Percentiles rank a stretch among this genome's conserved stretches.
Evolutionary conservation across 441 rosid species (phyloP).

Genomic region (Manihot esculenta): DNA sequence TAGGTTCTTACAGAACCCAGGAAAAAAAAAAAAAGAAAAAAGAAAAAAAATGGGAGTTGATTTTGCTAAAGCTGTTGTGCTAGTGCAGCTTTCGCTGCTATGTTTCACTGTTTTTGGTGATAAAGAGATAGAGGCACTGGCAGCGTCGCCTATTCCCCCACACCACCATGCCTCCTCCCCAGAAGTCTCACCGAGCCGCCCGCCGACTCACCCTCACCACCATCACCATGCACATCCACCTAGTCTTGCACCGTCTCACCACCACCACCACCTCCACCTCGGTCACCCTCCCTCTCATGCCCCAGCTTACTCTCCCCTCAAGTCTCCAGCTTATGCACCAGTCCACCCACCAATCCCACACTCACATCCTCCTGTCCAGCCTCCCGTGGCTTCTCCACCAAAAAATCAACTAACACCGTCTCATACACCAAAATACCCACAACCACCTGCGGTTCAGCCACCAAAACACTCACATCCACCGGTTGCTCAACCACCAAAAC

Average conservation of each 20-base stretch:
- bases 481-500: slow-evolving; percentile 20
- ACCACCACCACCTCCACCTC: slow-evolving; percentile 28
- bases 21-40: not conserved
- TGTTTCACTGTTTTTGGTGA: slow-evolving; percentile 26
- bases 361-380: no score
- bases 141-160: slow-evolving; percentile 25
- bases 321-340: slow-evolving; percentile 24
- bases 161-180: slow-evolving; percentile 20
- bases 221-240: slow-evolving; percentile 35
- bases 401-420: no score
- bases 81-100: slow-evolving; percentile 30
- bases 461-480: slow-evolving; percentile 26
- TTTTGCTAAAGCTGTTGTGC: slow-evolving; percentile 20
- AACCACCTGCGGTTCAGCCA: slow-evolving; percentile 25
- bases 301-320: slow-evolving; percentile 21
- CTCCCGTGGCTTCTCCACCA: not conserved
- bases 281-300: slow-evolving; percentile 32
- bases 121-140: slow-evolving; percentile 15
- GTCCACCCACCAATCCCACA: not conserved
- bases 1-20: not conserved
- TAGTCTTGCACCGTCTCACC: slow-evolving; percentile 15
- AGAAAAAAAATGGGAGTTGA: slow-evolving; percentile 20
- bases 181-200: slow-evolving; percentile 19
- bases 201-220: slow-evolving; percentile 25
- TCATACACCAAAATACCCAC: not conserved